Base-by-base conservation (phyloP, 179 eudicot species). In the Actinidia arguta region DNA sequence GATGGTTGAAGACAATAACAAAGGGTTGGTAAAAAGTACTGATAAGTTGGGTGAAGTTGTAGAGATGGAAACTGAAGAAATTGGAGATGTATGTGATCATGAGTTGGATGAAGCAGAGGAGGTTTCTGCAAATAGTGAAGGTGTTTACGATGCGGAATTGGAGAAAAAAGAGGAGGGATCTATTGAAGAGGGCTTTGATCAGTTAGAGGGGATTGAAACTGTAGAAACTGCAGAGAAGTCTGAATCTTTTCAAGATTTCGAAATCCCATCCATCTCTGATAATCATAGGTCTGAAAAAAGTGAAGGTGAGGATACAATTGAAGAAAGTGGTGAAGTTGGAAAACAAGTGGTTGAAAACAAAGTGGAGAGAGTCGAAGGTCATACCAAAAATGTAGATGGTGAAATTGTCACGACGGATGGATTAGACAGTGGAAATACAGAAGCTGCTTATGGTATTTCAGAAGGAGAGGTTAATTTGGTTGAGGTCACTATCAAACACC, bases 101-200 rank as follows among this genome's bases (percentile, higher is more conserved):
- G 12, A 51, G 1, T 52, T 18, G 16, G 46, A 20, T 3, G 82
- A 4, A 42, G 81, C 5, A 39, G 6, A 74, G 61, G 17, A 20
- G 68, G 56, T 48, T 47, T 17, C 51, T 42, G 76, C 13, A n/a
- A 44, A 47, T n/a, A 20, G 55, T 24, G 25, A 75, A 50, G 63
- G 47, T 54, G 59, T 27, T 27, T 75, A 13, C 16, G 78, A 75
- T 39, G 48, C 6, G 20, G 58, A 56, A 22, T 46, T 63, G 56
- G 24, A 59, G 80, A 48, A 9, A 22, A 50, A 20, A 72, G 55
- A 46, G 64, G 64, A 59, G 27, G 64, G n/a, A 25, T n/a, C 64
- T n/a, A 48, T 68, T 39, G 75, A 79, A 68, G 44, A 79, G 31
- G 76, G 17, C 51, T 31, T 25, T 78, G 50, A 66, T 66, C 74